phyloP scores from a whole-genome alignment of 495 filamentous ascomycete species.

The Penicillium canariense region DNA sequence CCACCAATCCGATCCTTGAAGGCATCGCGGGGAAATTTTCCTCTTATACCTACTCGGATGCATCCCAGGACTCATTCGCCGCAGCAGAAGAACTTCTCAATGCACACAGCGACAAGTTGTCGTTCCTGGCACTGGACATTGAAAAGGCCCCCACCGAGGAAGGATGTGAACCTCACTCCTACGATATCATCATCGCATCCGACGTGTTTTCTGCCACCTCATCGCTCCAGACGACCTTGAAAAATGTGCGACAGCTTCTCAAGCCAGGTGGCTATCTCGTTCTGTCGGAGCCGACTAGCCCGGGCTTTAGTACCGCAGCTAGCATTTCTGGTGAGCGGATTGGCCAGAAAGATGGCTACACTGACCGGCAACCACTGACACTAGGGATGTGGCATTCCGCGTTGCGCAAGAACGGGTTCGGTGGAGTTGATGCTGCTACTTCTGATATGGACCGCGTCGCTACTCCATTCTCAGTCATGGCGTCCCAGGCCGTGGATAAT shows the following conservation, averaged over 20 bases:
- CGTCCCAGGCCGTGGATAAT: conserved; percentile 44
- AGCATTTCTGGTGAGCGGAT: background rate
- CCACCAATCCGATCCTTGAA: conserved; percentile 33
- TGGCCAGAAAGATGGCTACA: background rate
- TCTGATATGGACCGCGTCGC: background rate
- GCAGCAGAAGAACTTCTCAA: conserved; percentile 14
- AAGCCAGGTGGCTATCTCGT: conserved; percentile 47
- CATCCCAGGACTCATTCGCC: conserved; percentile 45
- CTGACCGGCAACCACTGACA: background rate
- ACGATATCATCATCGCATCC: conserved; percentile 31
- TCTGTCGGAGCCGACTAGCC: background rate
- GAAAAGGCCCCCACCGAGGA: conserved; percentile 33
- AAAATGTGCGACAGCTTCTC: conserved; percentile 28
- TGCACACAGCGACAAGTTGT: conserved; percentile 25
- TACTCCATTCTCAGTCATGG: conserved; percentile 32
- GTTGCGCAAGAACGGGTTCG: background rate
- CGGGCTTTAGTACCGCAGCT: background rate
- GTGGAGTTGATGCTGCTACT: conserved; percentile 39
- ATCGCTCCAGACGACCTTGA: conserved; percentile 11
- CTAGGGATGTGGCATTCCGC: background rate
- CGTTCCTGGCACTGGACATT: conserved; percentile 42
- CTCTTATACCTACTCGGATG: conserved; percentile 52
- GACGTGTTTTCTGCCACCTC: conserved; percentile 21
- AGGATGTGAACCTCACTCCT: conserved; percentile 35
- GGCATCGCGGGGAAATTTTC: conserved; percentile 1